Conservation (phyloP, 129 eudicot genomes). For the Escallonia herrerae region DNA sequence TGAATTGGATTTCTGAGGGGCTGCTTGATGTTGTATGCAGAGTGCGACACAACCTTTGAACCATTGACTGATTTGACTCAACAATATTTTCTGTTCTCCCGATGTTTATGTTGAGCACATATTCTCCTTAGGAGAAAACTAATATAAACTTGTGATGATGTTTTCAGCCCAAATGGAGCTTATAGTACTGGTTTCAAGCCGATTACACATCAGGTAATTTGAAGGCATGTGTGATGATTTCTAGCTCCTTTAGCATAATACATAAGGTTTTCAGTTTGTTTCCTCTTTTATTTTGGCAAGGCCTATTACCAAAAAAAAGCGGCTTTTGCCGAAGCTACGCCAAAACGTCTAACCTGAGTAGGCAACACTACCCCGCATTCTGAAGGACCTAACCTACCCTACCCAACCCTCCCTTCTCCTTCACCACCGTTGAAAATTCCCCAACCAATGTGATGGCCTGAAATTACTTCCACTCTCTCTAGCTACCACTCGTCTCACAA, state of each 20-base stretch:
- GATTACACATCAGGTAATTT: slow-evolving; percentile 92
- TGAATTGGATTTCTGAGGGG: not conserved
- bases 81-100: not conserved
- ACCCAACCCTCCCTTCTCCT: too few relatives aligned
- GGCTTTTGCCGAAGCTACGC: too few relatives aligned
- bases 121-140: not conserved
- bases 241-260: not conserved
- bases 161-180: slow-evolving; percentile 94
- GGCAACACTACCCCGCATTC: too few relatives aligned
- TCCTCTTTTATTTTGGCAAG: not conserved
- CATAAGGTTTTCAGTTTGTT: not conserved
- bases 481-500: too few relatives aligned
- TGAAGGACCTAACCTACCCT: too few relatives aligned
- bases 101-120: not conserved
- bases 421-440: too few relatives aligned
- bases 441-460: too few relatives aligned
- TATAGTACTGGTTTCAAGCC: slow-evolving; percentile 97
- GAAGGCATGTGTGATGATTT: slow-evolving; percentile 30
- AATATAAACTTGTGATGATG: slow-evolving; percentile 9
- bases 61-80: not conserved
- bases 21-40: not conserved
- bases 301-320: too few relatives aligned
- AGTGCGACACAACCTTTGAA: not conserved
- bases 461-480: too few relatives aligned
- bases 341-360: too few relatives aligned